These are phyloP conservation scores for Penicillium crystallinum DNA, from an alignment of 495 filamentous ascomycete species.

Conservation along the genomic window DNA sequence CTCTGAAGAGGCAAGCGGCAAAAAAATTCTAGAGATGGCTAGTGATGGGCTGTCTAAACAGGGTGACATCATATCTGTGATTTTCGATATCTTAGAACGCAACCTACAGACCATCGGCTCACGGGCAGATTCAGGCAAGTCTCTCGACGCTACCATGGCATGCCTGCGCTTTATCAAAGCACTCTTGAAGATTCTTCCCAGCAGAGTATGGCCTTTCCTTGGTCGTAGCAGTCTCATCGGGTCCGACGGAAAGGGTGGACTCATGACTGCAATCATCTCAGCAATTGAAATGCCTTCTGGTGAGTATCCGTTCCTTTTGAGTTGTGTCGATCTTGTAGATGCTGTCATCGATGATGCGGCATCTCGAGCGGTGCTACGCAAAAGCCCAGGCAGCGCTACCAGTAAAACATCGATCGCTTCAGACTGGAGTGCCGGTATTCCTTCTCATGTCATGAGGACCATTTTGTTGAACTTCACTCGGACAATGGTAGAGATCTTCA, in stretches of 20 bases:
- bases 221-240: slow-evolving; percentile 71
- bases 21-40: slow-evolving; percentile 58
- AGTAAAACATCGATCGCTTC: slow-evolving; percentile 48
- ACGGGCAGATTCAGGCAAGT: slow-evolving; percentile 44
- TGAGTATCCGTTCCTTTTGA: slow-evolving; percentile 70
- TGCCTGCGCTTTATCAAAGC: slow-evolving; percentile 76
- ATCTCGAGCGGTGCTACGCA: slow-evolving; percentile 64
- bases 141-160: slow-evolving; percentile 58
- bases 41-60: slow-evolving; percentile 68
- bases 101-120: slow-evolving; percentile 59
- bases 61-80: slow-evolving; percentile 72
- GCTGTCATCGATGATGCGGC: slow-evolving; percentile 71
- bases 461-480: slow-evolving; percentile 67
- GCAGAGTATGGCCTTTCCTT: slow-evolving; percentile 84
- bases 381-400: slow-evolving; percentile 47
- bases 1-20: slow-evolving; percentile 35
- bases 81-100: slow-evolving; percentile 80
- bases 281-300: slow-evolving; percentile 69
- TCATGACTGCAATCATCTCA: slow-evolving; percentile 67
- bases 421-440: slow-evolving; percentile 63
- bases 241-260: slow-evolving; percentile 63
- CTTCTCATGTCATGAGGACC: slow-evolving; percentile 68
- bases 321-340: slow-evolving; percentile 67
- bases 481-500: slow-evolving; percentile 71
- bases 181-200: slow-evolving; percentile 64